Conservation (phyloP, 2,329 filamentous ascomycete species). For the Cladophialophora immunda region DNA sequence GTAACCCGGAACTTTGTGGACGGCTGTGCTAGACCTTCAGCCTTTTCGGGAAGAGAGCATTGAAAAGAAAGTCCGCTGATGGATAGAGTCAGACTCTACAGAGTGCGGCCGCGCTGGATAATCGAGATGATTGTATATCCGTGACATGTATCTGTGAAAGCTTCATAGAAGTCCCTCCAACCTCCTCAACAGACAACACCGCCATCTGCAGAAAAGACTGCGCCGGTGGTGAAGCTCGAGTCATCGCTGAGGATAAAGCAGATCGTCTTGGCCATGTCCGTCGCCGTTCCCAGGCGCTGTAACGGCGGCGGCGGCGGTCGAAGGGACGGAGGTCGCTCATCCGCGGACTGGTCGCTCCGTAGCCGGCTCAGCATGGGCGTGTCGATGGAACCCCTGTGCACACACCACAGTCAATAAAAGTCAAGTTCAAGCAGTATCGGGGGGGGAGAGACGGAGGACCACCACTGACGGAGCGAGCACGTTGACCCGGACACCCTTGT, state of each 20-base stretch:
- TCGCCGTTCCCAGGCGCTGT: constrained; percentile 62
- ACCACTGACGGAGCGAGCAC: not conserved
- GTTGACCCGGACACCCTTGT: not conserved
- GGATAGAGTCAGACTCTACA: too few relatives aligned
- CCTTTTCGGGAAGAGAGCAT: too few relatives aligned
- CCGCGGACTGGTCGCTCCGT: not conserved
- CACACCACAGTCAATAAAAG: too few relatives aligned
- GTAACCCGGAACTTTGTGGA: too few relatives aligned
- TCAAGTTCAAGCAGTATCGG: not conserved
- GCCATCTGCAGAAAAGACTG: constrained; percentile 57
- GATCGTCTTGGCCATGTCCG: constrained; percentile 54
- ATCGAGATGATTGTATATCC: too few relatives aligned
- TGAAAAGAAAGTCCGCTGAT: too few relatives aligned
- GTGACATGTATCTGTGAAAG: too few relatives aligned
- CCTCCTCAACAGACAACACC: constrained; percentile 40
- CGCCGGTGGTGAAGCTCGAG: constrained; percentile 53
- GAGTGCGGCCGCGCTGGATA: too few relatives aligned
- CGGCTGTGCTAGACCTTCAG: too few relatives aligned
- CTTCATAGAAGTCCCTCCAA: too few relatives aligned
- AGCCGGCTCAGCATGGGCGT: constrained; percentile 28
- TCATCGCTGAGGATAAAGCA: constrained; percentile 57
- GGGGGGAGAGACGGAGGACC: not conserved
- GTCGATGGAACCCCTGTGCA: constrained; percentile 25
- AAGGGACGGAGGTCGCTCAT: constrained; percentile 16
- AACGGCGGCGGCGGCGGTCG: constrained; percentile 24